These are phyloP conservation scores for Cinchona pubescens DNA, from an alignment of 257 asterid species.

Conservation along the genomic window DNA sequence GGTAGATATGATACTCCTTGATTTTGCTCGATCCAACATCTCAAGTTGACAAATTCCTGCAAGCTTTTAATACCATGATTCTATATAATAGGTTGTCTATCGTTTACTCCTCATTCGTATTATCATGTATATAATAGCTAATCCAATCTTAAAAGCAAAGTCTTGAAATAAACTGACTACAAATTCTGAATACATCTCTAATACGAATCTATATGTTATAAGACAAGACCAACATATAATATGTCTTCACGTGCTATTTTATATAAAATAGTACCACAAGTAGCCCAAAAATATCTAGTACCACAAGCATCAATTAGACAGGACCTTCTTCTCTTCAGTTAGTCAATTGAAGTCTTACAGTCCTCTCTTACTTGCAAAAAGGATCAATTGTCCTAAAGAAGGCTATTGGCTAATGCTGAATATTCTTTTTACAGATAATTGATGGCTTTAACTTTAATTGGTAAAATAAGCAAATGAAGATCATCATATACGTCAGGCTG, in stretches of 20 bases:
- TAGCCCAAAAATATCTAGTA: no score
- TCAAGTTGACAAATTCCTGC: not conserved
- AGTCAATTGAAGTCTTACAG: not conserved
- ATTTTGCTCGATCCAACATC: not conserved
- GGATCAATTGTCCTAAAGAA: not conserved
- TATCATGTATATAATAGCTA: not conserved
- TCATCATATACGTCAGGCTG: not conserved
- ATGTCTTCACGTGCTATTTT: no score
- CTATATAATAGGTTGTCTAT: no score
- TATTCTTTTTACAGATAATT: no score
- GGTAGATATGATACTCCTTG: not conserved
- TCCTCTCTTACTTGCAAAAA: not conserved
- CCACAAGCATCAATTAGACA: not conserved
- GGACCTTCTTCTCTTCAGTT: not conserved
- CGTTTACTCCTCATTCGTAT: not conserved
- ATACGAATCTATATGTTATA: no score
- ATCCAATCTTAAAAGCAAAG: not conserved
- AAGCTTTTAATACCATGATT: not conserved
- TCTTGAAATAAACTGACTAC: not conserved
- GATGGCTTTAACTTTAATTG: not conserved
- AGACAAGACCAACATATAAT: not conserved
- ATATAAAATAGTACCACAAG: not conserved
- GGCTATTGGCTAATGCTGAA: not conserved
- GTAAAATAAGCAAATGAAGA: no score
- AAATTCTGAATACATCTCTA: no score